Conservation (phyloP, 306 rosid species). For the Cicer bijugum region DNA sequence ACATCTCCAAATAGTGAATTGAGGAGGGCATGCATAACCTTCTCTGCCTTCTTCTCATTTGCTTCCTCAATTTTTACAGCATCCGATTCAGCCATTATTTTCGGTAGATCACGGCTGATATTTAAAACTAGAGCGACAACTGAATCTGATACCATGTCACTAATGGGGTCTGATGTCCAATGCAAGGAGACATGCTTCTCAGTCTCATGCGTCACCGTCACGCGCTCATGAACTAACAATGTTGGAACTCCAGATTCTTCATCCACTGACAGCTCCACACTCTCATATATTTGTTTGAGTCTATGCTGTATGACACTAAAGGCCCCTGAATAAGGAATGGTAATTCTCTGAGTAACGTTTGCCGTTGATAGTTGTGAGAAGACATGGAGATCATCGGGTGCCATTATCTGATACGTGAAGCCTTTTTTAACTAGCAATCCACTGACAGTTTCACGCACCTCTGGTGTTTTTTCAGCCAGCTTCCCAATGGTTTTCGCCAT, state of each 20-base stretch:
- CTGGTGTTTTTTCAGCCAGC: slow-evolving; percentile 79
- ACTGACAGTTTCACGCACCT: slow-evolving; percentile 68
- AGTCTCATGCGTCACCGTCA: slow-evolving; percentile 77
- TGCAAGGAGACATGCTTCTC: slow-evolving; percentile 87
- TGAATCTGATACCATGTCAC: slow-evolving; percentile 92
- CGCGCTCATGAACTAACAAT: slow-evolving; percentile 72
- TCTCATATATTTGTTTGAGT: slow-evolving; percentile 76
- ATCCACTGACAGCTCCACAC: slow-evolving; percentile 75
- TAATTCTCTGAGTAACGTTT: slow-evolving; percentile 77
- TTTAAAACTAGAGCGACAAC: slow-evolving; percentile 77
- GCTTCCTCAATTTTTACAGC: slow-evolving; percentile 67
- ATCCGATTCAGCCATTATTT: slow-evolving; percentile 71
- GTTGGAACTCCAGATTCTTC: slow-evolving; percentile 81
- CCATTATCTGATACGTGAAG: slow-evolving; percentile 93
- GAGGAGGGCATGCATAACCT: slow-evolving; percentile 77
- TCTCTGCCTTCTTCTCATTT: slow-evolving; percentile 72
- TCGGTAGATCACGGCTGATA: slow-evolving; percentile 75
- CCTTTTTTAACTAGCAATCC: slow-evolving; percentile 93
- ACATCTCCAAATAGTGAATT: slow-evolving; percentile 85
- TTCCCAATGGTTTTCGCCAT: slow-evolving; percentile 93
- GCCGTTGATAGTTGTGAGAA: slow-evolving; percentile 89
- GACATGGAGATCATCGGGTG: slow-evolving; percentile 88
- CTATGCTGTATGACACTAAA: slow-evolving; percentile 68
- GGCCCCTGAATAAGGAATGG: slow-evolving; percentile 76
- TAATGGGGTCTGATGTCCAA: slow-evolving; percentile 87